These are phyloP conservation scores for Chloranthus sessilifolius DNA, from an alignment of 164 flowering plant genomes.

Conservation along the genomic window DNA sequence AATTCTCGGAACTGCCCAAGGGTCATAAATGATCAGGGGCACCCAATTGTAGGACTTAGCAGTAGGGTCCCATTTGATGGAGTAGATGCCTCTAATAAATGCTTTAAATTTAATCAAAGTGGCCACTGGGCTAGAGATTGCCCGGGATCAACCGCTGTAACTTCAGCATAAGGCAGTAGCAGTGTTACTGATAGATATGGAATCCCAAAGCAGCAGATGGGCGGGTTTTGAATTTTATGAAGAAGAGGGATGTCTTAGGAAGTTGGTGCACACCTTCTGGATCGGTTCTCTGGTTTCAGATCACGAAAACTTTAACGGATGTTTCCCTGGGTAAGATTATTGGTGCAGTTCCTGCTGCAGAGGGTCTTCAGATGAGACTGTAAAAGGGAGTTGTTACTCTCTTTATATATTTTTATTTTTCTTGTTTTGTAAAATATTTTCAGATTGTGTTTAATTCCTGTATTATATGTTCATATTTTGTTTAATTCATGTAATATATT, in stretches of 20 bases:
- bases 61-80: conserved; percentile 21
- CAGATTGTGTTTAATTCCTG: no score
- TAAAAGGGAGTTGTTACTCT: no score
- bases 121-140: conserved; percentile 89
- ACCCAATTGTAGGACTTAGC: conserved; percentile 33
- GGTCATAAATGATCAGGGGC: conserved; percentile 36
- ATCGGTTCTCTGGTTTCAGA: background rate
- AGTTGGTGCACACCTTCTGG: background rate
- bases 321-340: background rate
- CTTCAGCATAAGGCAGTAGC: conserved; percentile 41
- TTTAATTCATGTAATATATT: no score
- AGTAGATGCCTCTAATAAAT: conserved; percentile 31
- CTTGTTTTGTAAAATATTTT: no score
- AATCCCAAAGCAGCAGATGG: background rate
- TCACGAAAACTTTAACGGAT: background rate
- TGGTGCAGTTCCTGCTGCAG: background rate
- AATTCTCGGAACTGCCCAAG: conserved; percentile 64
- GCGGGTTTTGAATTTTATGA: background rate
- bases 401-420: no score
- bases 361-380: no score
- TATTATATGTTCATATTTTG: no score
- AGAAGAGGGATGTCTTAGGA: background rate
- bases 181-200: conserved; percentile 25
- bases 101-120: conserved; percentile 66
- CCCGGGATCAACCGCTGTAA: conserved; percentile 28